phyloP scores from a whole-genome alignment of 2,329 filamentous ascomycete genomes.

The Arachnopeziza araneosa region DNA sequence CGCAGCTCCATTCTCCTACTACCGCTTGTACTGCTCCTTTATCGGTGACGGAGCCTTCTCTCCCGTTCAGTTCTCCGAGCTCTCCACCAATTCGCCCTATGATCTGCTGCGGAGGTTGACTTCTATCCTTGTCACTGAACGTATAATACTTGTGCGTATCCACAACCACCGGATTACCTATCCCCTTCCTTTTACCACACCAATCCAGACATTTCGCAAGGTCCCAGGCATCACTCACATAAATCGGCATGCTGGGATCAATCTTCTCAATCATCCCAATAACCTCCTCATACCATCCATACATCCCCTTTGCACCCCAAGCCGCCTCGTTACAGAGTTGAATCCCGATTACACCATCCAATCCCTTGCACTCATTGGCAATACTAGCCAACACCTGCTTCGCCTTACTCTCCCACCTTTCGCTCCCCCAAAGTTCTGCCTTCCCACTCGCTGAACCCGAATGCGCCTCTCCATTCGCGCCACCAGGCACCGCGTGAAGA shows the following conservation, averaged over 20 bases:
- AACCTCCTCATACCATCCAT: slow-evolving; percentile 50
- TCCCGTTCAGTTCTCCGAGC: slow-evolving; percentile 40
- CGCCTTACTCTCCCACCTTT: slow-evolving; percentile 39
- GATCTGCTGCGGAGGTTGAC: slow-evolving; percentile 46
- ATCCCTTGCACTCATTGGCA: slow-evolving; percentile 37
- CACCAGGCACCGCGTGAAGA: slow-evolving; percentile 52
- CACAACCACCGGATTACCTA: slow-evolving; percentile 44
- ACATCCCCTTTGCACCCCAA: slow-evolving; percentile 45
- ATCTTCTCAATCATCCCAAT: slow-evolving; percentile 41
- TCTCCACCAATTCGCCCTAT: slow-evolving; percentile 39
- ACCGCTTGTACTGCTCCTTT: slow-evolving; percentile 45
- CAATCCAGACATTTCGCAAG: slow-evolving; percentile 41
- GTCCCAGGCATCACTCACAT: slow-evolving; percentile 55
- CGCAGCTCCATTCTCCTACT: slow-evolving; percentile 54
- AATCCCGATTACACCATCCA: slow-evolving; percentile 44
- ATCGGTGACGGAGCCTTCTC: slow-evolving; percentile 42
- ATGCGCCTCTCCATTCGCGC: slow-evolving; percentile 50
- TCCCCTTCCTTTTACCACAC: slow-evolving; percentile 31
- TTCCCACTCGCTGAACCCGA: slow-evolving; percentile 47
- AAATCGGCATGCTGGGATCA: slow-evolving; percentile 45
- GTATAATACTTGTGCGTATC: slow-evolving; percentile 57
- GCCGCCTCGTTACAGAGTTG: slow-evolving; percentile 53
- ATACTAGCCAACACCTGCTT: slow-evolving; percentile 45
- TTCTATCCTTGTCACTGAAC: slow-evolving; percentile 47
- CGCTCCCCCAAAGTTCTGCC: slow-evolving; percentile 45